Evolutionary conservation across 2,329 filamentous ascomycete species (phyloP).

Genomic region (Raffaelea arxii): DNA sequence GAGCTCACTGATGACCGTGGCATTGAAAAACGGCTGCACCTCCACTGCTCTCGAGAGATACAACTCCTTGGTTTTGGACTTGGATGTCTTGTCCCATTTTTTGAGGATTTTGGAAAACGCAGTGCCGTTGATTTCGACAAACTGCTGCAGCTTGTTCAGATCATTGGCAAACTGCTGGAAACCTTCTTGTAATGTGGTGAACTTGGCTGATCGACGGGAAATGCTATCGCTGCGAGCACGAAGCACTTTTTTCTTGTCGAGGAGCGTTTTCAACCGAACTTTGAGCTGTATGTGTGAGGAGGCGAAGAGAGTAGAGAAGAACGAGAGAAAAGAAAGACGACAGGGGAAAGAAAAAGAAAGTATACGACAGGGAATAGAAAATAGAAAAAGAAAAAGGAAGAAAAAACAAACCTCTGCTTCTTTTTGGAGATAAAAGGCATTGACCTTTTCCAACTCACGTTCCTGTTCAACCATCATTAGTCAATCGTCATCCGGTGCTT

Average conservation of each 20-base stretch:
- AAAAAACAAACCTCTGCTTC: constrained; percentile 74
- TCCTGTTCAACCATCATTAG: constrained; percentile 54
- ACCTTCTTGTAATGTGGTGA: constrained; percentile 89
- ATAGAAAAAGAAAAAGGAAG: not conserved
- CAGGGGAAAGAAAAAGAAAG: not conserved
- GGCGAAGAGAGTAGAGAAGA: not conserved
- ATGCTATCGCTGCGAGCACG: constrained; percentile 67
- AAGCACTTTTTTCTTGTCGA: constrained; percentile 90
- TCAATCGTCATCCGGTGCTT: too few species aligned
- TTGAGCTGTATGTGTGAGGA: constrained; percentile 56
- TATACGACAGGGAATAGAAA: not conserved
- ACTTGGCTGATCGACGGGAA: constrained; percentile 84
- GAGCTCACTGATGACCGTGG: constrained; percentile 89
- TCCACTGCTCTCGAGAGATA: constrained; percentile 94
- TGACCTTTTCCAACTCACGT: constrained; percentile 96
- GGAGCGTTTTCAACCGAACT: constrained; percentile 78
- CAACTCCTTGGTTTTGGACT: constrained; percentile 95
- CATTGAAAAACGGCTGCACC: constrained; percentile 96
- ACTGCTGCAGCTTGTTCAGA: constrained; percentile 95
- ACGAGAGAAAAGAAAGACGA: not conserved
- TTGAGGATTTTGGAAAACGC: constrained; percentile 98
- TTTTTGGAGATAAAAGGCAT: constrained; percentile 94
- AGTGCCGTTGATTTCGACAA: constrained; percentile 95
- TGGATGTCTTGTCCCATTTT: constrained; percentile 99
- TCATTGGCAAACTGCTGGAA: constrained; percentile 97